Evolutionary conservation across 2,329 filamentous ascomycete genomes (phyloP), one percentile per base, ranked within the genome.

Genomic region (Didymella exigua): DNA sequence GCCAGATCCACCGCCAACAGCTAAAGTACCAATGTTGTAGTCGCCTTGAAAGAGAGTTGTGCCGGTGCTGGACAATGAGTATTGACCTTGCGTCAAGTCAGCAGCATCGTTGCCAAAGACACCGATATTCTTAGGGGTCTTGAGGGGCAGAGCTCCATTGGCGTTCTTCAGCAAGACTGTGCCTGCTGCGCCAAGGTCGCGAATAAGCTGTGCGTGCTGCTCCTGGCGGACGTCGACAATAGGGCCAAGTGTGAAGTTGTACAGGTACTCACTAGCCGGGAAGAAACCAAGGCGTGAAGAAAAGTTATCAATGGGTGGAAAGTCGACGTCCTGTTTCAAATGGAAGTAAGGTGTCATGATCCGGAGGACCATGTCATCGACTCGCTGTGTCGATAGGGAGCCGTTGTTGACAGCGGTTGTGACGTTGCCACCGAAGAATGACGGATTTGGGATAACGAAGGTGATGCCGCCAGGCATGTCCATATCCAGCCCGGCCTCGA

Each of bases 401-500:
- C 77, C 76, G 47, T 80, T 79, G 27, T 74, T 42, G 14, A 76
- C 62, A 5, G 69, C 68, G 47, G 56, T 62, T 1, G 74, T 76
- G 2, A 78, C 49, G 31, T 77, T 78, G 23, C 58, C 63, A 3
- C 71, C 73, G 40, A 74, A 79, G 54, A 70, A 74, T 2, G 67
- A 70, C 1, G 64, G 49, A 0, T 51, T 36, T 1, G 38, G 52
- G 1, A 8, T 16, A 0, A 48, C 23, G 50, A 72, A 71, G 3
- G 18, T 19, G 29, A 73, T 67, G 4, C 65, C 67, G 2, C 72
- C 74, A 6, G 74, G 74, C 73, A 76, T 76, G 71, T 80, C 42
- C 76, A 84, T 82, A 26, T 80, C 59, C 2, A 86, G 73, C 2
- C 79, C 78, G 23, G 73, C 78, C 34, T 79, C 66, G n/a, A 78